Base-by-base conservation (phyloP, 2,329 filamentous ascomycete genomes). In the Sporothrix brunneoviolacea region DNA sequence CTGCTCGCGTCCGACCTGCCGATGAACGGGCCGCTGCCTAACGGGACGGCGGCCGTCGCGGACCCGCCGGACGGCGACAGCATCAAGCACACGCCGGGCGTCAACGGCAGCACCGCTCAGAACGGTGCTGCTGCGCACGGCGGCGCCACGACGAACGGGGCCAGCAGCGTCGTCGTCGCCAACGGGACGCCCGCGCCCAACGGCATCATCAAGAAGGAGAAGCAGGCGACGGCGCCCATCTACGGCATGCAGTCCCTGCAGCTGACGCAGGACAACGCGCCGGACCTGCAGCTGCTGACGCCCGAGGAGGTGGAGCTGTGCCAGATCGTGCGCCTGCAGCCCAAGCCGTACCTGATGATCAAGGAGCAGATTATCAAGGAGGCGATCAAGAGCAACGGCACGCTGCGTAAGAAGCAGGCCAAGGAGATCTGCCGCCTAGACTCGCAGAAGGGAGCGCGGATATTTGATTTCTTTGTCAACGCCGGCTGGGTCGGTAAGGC, bases 391-490 rank as follows among this genome's bases (percentile, higher is more conserved):
- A 83, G 84, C 52, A 91, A 93, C 52, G 93, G 93, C 1, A 80
- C 77, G 12, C 70, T 98, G 8, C 97, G 95, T 74, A 95, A 93
- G 77, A 97, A 96, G 70, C 84, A 91, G 59, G 90, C 90, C 2
- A 87, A 85, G 63, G 87, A 94, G 62, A 84, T 97, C 22, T 91
- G 86, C 63, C 69, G 83, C 64, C 78, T 97, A 47, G 91, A 97
- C 62, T 80, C 82, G 9, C 86, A 86, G 56, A 97, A 96, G 66
- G 85, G 87, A 0, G 84, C 86, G 16, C 79, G 88, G 57, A 82
- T 97, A 52, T 96, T 91, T 68, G 93, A 97, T 66, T 97, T 96
- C 65, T 91, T 96, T 70, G 87, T 95, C 55, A 88, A 90, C 63
- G 84, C 83, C 50, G 93, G 91, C 3, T 97, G 91, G 90, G 84